Conservation (phyloP, 2,329 filamentous ascomycete genomes). For the Aureobasidium melanogenum region DNA sequence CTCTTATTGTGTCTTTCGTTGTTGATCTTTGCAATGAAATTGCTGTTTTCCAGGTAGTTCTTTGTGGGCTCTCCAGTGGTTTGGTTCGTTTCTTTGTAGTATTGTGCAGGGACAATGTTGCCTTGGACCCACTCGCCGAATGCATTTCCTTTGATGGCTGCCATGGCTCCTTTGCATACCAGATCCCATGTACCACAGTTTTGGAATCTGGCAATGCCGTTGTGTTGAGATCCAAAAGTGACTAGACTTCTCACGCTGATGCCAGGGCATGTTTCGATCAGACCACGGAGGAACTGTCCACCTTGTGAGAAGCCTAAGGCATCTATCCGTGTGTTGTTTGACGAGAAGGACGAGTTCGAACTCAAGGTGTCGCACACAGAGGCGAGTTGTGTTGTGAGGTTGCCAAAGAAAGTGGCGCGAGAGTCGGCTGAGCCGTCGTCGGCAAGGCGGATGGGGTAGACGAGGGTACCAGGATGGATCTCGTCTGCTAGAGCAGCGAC, state of each 20-base stretch:
- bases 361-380: slow-evolving; percentile 71
- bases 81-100: slow-evolving; percentile 64
- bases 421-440: slow-evolving; percentile 61
- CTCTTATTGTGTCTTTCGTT: slow-evolving; percentile 79
- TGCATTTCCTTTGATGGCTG: slow-evolving; percentile 67
- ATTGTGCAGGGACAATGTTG: slow-evolving; percentile 83
- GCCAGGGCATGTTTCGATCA: slow-evolving; percentile 85
- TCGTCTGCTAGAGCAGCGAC: slow-evolving; percentile 64
- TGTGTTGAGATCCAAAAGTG: slow-evolving; percentile 86
- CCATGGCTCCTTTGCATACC: slow-evolving; percentile 72
- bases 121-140: slow-evolving; percentile 73
- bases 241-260: slow-evolving; percentile 70
- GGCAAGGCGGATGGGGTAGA: slow-evolving; percentile 69
- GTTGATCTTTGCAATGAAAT: slow-evolving; percentile 92
- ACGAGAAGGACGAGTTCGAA: slow-evolving; percentile 59
- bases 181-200: slow-evolving; percentile 63
- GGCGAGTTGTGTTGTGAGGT: slow-evolving; percentile 69
- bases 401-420: slow-evolving; percentile 81
- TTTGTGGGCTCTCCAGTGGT: slow-evolving; percentile 47
- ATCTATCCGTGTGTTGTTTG: slow-evolving; percentile 48
- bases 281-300: slow-evolving; percentile 87
- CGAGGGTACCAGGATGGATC: slow-evolving; percentile 72
- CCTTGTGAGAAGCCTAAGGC: slow-evolving; percentile 93
- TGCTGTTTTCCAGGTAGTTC: slow-evolving; percentile 68
- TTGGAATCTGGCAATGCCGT: slow-evolving; percentile 79